Base-by-base conservation (phyloP, 164 flowering plant species). In the Stephania japonica region DNA sequence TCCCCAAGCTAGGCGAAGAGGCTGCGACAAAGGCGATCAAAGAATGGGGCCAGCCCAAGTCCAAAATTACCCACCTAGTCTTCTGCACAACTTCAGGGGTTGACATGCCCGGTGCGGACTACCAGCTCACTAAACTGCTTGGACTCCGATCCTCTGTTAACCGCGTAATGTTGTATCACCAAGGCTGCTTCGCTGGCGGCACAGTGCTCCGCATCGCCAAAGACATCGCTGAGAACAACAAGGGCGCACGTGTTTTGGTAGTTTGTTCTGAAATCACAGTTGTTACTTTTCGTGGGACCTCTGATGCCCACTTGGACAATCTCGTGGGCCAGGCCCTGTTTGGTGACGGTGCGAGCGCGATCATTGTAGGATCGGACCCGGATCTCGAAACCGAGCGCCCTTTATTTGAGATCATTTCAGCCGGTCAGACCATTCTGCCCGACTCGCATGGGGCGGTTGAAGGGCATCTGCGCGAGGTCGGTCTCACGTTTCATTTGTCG, bases 51-150 rank as follows among this genome's bases (percentile, higher is more conserved):
- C 71, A 69, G 24, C 56, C 71, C 32, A 69, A 44, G 32, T 69
- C 71, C 13, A 69, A 69, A 38, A 69, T 69, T 59, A 69, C 71
- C 23, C 56, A 69, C 56, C 26, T 69, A 1, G 71, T 69, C 18
- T 50, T 50, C 59, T 50, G 16, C 59, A 50, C 59, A 7, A 50
- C 59, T 10, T 50, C 59, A 16, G 19, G 47, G n/a, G 69, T 67
- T 4, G 24, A 42, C 44, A 42, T 42, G 47, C 69, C 69, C 43
- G 69, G 69, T 9, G 69, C 69, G 2, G 69, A 67, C 69, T 38
- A 67, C 24, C 47, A 67, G n/a, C 44, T 67, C 47, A 41, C 42
- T 9, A 67, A 67, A 12, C 49, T 67, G 1, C 69, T 67, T 1
- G 69, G 69, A 21, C 47, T 67, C 10, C 7, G 47, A 0, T 49